Percentiles rank a stretch among this genome's conserved stretches.
These are phyloP conservation scores for Harringtonia lauricola DNA, from an alignment of 2,329 filamentous ascomycete genomes.

Conservation along the genomic window DNA sequence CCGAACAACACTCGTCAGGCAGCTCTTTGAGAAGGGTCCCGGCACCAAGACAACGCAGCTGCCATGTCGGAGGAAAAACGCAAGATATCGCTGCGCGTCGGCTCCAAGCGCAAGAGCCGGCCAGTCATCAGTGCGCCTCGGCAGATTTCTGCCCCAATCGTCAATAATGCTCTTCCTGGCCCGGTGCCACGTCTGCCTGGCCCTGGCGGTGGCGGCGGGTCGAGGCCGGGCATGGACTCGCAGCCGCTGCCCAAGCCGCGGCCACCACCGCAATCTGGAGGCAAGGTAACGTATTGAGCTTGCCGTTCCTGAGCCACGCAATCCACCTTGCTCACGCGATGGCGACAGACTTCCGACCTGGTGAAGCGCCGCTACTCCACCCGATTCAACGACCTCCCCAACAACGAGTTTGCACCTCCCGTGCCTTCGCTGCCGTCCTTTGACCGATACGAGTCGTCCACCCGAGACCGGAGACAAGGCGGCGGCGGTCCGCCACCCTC, in stretches of 20 bases:
- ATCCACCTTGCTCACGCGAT: no score
- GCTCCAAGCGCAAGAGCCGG: constrained; percentile 48
- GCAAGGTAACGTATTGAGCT: constrained; percentile 34
- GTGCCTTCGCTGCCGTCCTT: constrained; percentile 56
- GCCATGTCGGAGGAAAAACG: constrained; percentile 50
- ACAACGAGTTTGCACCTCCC: constrained; percentile 64
- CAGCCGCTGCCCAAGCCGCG: constrained; percentile 27
- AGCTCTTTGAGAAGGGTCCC: no score
- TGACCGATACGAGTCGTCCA: constrained; percentile 42
- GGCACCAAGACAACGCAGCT: not conserved
- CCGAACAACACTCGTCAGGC: no score
- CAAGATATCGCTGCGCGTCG: constrained; percentile 52
- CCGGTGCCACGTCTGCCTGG: constrained; percentile 20
- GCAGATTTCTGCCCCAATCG: constrained; percentile 51
- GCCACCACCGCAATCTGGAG: constrained; percentile 39
- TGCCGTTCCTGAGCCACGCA: no score
- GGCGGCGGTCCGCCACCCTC: constrained; percentile 40
- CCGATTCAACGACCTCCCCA: constrained; percentile 70
- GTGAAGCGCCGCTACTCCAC: constrained; percentile 94
- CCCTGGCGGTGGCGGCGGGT: constrained; percentile 21
- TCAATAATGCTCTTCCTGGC: constrained; percentile 20
- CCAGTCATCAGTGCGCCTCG: constrained; percentile 50
- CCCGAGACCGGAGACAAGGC: constrained; percentile 28
- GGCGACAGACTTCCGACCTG: constrained; percentile 57
- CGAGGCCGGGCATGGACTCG: constrained; percentile 18